These are phyloP conservation scores for Monosiga brevicollis DNA, from an alignment of 78 protist genomes.

Conservation along the genomic window DNA sequence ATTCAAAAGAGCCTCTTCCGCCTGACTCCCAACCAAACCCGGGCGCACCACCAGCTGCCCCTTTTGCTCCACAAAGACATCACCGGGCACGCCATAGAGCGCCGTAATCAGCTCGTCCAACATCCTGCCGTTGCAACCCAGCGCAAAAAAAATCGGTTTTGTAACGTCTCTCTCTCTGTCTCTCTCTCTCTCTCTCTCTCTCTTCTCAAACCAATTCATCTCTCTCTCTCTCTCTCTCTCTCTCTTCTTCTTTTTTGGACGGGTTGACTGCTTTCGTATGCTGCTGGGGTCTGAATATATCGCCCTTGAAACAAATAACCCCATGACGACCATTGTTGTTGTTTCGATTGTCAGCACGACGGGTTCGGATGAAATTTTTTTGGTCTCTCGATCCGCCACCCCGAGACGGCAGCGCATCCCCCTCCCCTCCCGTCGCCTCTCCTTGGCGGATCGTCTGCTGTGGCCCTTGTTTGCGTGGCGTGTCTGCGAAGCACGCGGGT, in stretches of 20 bases:
- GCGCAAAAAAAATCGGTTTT: neutral
- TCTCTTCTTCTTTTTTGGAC: neutral
- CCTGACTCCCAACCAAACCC: neutral
- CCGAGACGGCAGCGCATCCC: too few relatives aligned
- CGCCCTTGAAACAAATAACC: slow-evolving; percentile 16
- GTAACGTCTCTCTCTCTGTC: neutral
- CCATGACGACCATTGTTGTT: slow-evolving; percentile 14
- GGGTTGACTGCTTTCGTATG: slow-evolving; percentile 7
- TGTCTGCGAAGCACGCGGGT: too few relatives aligned
- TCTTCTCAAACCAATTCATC: neutral
- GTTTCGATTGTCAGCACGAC: neutral
- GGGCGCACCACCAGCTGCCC: neutral
- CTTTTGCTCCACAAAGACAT: too few relatives aligned
- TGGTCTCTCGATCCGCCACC: too few relatives aligned
- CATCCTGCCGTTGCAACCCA: neutral
- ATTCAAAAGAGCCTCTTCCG: too few relatives aligned
- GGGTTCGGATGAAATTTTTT: too few relatives aligned
- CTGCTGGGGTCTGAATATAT: too few relatives aligned
- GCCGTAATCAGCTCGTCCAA: too few relatives aligned
- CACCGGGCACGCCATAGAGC: too few relatives aligned
- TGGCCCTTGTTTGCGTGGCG: too few relatives aligned
- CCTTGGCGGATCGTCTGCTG: too few relatives aligned
- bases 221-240: neutral
- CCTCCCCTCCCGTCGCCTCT: too few relatives aligned
- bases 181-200: neutral